phyloP scores from a whole-genome alignment of 345 rosid species.

The Syzygium aromaticum region DNA sequence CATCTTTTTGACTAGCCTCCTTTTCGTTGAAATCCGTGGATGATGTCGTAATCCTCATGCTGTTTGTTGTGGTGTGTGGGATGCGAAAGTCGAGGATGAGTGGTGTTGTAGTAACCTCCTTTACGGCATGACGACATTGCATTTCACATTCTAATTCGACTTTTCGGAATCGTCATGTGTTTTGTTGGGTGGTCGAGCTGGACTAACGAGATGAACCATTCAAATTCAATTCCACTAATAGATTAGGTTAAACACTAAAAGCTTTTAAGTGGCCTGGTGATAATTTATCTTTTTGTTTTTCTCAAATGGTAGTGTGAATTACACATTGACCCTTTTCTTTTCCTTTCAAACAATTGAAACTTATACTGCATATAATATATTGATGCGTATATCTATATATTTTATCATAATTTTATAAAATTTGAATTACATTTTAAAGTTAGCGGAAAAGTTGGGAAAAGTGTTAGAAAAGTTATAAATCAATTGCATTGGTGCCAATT shows the following conservation, averaged over 20 bases:
- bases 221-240: not conserved
- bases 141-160: not conserved
- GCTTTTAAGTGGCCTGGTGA: not conserved
- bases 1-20: not conserved
- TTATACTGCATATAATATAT: not conserved
- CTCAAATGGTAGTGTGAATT: not conserved
- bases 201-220: not conserved
- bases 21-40: not conserved
- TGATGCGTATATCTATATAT: not conserved
- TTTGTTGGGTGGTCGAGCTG: not conserved
- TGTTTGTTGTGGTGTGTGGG: not conserved
- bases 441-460: not conserved
- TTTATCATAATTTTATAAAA: not conserved
- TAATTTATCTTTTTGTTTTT: not conserved
- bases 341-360: not conserved
- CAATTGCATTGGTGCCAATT: no score
- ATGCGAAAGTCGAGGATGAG: not conserved
- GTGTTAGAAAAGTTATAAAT: no score
- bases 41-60: not conserved
- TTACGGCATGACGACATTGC: not conserved
- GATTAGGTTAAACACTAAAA: not conserved
- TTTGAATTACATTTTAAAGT: not conserved
- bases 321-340: not conserved
- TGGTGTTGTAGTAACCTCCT: not conserved
- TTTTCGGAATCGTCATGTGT: not conserved